These are phyloP conservation scores for Colletotrichum theobromicola DNA, from an alignment of 2,329 filamentous ascomycete species.

Conservation along the genomic window DNA sequence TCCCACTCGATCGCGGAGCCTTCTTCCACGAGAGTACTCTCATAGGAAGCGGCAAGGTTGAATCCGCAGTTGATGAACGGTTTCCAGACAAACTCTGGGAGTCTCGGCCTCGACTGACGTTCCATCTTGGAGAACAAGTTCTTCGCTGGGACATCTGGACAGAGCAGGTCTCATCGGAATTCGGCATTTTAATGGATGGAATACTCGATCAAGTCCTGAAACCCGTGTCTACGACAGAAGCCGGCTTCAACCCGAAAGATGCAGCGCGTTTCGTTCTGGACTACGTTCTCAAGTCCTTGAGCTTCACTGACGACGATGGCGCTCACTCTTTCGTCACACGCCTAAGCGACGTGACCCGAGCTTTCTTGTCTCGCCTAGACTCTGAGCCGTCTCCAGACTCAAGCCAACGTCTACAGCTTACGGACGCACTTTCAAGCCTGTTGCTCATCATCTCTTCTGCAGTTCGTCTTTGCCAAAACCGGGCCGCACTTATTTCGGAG, in stretches of 20 bases:
- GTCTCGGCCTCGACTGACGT: slow-evolving; percentile 39
- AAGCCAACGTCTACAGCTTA: slow-evolving; percentile 31
- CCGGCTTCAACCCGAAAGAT: slow-evolving; percentile 20
- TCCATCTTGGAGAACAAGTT: slow-evolving; percentile 52
- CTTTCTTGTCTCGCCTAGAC: slow-evolving; percentile 39
- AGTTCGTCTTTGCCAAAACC: slow-evolving; percentile 43
- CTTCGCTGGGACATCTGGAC: slow-evolving; percentile 64
- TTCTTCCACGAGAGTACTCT: slow-evolving; percentile 67
- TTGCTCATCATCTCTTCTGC: slow-evolving; percentile 42
- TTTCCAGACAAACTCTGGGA: slow-evolving; percentile 32
- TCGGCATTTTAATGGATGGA: slow-evolving; percentile 67
- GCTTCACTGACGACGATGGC: slow-evolving; percentile 37
- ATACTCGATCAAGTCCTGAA: slow-evolving; percentile 50
- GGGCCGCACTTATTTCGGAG: slow-evolving; percentile 34
- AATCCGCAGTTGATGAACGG: slow-evolving; percentile 38
- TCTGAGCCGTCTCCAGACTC: slow-evolving; percentile 12
- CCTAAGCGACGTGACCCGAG: slow-evolving; percentile 44
- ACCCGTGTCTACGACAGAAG: neutral
- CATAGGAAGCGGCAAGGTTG: slow-evolving; percentile 59
- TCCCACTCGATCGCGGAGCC: slow-evolving; percentile 59
- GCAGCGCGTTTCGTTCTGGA: slow-evolving; percentile 48
- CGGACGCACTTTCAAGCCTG: slow-evolving; percentile 42
- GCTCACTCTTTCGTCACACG: slow-evolving; percentile 49
- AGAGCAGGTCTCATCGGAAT: slow-evolving; percentile 62
- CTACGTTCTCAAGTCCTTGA: slow-evolving; percentile 51